Evolutionary conservation across 2,329 filamentous ascomycete species (phyloP).

Genomic region (Cyphellophora attinorum): DNA sequence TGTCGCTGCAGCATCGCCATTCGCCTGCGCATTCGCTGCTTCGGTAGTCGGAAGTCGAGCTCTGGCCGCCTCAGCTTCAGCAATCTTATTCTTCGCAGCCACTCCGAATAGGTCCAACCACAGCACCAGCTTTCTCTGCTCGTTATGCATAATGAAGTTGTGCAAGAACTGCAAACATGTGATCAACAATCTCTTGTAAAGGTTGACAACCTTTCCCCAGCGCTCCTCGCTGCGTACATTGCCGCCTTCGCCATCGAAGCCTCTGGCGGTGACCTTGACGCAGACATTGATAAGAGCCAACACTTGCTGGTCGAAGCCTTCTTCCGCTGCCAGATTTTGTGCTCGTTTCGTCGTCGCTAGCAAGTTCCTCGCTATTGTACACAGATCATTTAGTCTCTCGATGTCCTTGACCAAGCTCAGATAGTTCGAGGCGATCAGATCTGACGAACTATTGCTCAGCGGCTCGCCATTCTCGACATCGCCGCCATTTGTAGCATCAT

Average conservation of each 20-base stretch:
- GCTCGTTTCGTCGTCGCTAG: slow-evolving; percentile 51
- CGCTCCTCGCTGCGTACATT: slow-evolving; percentile 53
- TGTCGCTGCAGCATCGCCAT: slow-evolving; percentile 2
- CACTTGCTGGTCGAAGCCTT: slow-evolving; percentile 51
- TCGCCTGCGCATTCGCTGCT: slow-evolving; percentile 2
- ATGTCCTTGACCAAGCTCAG: slow-evolving; percentile 51
- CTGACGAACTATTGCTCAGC: slow-evolving; percentile 27
- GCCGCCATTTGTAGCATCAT: slow-evolving; percentile 33
- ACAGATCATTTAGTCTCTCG: slow-evolving; percentile 52
- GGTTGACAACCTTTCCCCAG: slow-evolving; percentile 56
- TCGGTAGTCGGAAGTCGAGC: neutral
- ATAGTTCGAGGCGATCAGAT: slow-evolving; percentile 52
- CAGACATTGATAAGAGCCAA: slow-evolving; percentile 54
- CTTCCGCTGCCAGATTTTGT: slow-evolving; percentile 53
- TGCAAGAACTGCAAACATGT: slow-evolving; percentile 58
- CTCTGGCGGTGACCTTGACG: slow-evolving; percentile 53
- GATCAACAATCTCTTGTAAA: slow-evolving; percentile 57
- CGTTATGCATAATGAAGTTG: slow-evolving; percentile 57
- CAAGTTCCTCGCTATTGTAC: slow-evolving; percentile 53
- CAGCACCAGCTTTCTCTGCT: slow-evolving; percentile 54
- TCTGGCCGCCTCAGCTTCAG: too few species aligned
- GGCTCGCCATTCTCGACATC: slow-evolving; percentile 1
- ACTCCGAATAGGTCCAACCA: slow-evolving; percentile 58
- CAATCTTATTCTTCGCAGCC: slow-evolving; percentile 28
- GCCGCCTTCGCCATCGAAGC: slow-evolving; percentile 49